Evolutionary conservation across 176 grass and related monocot species (phyloP).

Genomic region (Eleusine indica): DNA sequence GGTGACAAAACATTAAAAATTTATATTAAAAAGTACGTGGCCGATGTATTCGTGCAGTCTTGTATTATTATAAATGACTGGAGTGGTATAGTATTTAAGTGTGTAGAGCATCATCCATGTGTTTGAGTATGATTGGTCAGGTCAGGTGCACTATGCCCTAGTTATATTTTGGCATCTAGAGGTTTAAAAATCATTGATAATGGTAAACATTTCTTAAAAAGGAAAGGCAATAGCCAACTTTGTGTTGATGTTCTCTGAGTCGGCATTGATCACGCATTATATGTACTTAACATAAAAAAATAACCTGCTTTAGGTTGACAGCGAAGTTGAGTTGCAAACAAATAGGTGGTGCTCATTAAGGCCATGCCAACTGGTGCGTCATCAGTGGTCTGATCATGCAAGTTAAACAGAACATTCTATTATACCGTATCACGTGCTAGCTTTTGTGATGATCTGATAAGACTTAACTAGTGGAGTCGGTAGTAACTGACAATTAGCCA

Average conservation of each 20-base stretch:
- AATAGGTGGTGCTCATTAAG: neutral
- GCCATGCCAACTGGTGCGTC: neutral
- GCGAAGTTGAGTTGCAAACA: constrained; percentile 13
- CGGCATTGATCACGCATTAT: neutral
- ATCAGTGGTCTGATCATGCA: neutral
- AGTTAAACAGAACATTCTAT: neutral
- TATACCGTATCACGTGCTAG: neutral
- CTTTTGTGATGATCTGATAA: constrained; percentile 1
- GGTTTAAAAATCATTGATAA: neutral
- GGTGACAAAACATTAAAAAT: neutral
- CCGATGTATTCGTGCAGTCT: no score
- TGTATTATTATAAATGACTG: no score
- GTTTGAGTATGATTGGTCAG: neutral
- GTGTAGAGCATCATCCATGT: no score
- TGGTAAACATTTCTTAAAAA: neutral
- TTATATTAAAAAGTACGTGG: neutral
- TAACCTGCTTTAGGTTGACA: constrained; percentile 13
- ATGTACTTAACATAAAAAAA: neutral
- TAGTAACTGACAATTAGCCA: neutral
- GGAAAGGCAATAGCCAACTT: neutral
- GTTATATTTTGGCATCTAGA: neutral
- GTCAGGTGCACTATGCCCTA: neutral
- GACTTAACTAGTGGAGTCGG: neutral
- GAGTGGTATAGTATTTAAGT: no score
- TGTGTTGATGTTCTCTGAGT: neutral